Percentiles rank a stretch among this genome's conserved stretches.
phyloP scores from a whole-genome alignment of 257 asterid species.

The Craterostigma plantagineum region DNA sequence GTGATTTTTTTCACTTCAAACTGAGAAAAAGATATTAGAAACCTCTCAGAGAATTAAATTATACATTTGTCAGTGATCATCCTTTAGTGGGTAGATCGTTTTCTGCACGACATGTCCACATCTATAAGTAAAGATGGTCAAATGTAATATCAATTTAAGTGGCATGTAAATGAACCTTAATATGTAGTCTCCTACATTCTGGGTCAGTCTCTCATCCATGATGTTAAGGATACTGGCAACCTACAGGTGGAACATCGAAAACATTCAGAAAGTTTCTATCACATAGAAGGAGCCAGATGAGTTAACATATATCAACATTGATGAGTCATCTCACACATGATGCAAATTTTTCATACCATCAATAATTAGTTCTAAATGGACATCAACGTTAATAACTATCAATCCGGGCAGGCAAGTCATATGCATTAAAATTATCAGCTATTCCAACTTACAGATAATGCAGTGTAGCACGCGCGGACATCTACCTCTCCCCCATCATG shows the following conservation, averaged over 20 bases:
- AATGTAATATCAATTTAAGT: neutral
- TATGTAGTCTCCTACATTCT: conserved; percentile 66
- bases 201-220: conserved; percentile 60
- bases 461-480: conserved; percentile 96
- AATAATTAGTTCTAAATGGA: no score
- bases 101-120: conserved; percentile 4
- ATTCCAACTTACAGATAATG: conserved; percentile 64
- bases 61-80: no score
- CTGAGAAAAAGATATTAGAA: no score
- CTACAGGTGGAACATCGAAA: conserved; percentile 24
- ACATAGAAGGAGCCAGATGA: no score
- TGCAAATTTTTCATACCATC: neutral
- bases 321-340: no score
- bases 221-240: conserved; percentile 81
- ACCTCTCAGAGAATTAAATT: no score
- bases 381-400: no score
- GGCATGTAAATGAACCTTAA: conserved; percentile 30
- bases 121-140: conserved; percentile 3
- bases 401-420: neutral
- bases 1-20: no score
- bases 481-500: conserved; percentile 97
- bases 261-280: no score
- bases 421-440: conserved; percentile 4
- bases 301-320: no score
- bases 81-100: conserved; percentile 2